These are phyloP conservation scores for Kwoniella europaea DNA, from an alignment of 768 basidiomycete species.

Conservation along the genomic window DNA sequence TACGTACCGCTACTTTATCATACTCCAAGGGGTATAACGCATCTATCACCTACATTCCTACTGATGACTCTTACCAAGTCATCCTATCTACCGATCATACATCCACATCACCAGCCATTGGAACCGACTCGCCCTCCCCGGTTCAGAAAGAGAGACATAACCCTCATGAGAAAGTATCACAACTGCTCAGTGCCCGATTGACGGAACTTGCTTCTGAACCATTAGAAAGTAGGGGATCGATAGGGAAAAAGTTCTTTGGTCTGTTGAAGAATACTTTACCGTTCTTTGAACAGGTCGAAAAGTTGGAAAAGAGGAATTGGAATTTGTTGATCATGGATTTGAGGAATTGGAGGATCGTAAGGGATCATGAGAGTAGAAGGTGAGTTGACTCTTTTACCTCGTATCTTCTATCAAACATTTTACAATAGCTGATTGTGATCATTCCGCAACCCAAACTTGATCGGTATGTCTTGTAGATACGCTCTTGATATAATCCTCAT, in stretches of 20 bases:
- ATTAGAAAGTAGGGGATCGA: conserved; percentile 9
- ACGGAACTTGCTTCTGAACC: conserved; percentile 63
- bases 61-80: conserved; percentile 52
- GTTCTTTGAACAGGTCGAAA: conserved; percentile 72
- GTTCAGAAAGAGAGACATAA: conserved; percentile 23
- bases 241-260: conserved; percentile 43
- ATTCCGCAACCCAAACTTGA: not conserved
- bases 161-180: conserved; percentile 79
- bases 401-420: too few relatives aligned
- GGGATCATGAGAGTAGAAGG: conserved; percentile 31
- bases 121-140: not conserved
- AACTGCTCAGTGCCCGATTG: conserved; percentile 73
- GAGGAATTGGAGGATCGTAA: conserved; percentile 36
- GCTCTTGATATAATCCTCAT: conserved; percentile 34
- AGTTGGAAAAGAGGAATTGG: conserved; percentile 1
- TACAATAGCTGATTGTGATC: too few relatives aligned
- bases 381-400: conserved; percentile 7
- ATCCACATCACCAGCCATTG: not conserved
- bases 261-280: conserved; percentile 65
- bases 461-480: conserved; percentile 25
- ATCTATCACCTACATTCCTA: conserved; percentile 49
- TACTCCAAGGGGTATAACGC: conserved; percentile 61
- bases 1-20: conserved; percentile 88
- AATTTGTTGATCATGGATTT: conserved; percentile 31
- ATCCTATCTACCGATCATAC: conserved; percentile 28